These are phyloP conservation scores for Alnus glutinosa DNA, from an alignment of 306 rosid genomes.

Conservation along the genomic window DNA sequence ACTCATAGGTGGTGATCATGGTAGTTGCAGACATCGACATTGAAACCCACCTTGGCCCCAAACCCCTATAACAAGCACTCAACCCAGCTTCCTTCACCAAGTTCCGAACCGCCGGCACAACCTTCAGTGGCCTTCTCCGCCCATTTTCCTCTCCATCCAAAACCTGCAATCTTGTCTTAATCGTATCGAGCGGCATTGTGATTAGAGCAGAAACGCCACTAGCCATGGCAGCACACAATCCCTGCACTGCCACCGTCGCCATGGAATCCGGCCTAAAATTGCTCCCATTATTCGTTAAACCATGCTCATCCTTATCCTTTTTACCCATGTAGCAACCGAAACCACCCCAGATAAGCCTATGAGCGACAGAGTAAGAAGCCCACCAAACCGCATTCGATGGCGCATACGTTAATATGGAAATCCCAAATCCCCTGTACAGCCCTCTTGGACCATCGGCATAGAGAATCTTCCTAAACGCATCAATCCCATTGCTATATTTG, in stretches of 20 bases:
- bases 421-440: slow-evolving; percentile 89
- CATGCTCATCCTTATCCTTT: slow-evolving; percentile 25
- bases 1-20: slow-evolving; percentile 96
- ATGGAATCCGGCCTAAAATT: slow-evolving; percentile 57
- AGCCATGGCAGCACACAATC: slow-evolving; percentile 82
- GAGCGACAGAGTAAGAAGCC: slow-evolving; percentile 86
- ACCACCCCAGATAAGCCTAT: slow-evolving; percentile 72
- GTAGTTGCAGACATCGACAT: slow-evolving; percentile 97
- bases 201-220: slow-evolving; percentile 90
- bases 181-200: slow-evolving; percentile 88
- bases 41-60: slow-evolving; percentile 95
- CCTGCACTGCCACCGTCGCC: slow-evolving; percentile 69
- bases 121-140: slow-evolving; percentile 61
- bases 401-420: slow-evolving; percentile 81
- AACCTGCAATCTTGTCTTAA: slow-evolving; percentile 92
- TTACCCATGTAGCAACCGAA: slow-evolving; percentile 56
- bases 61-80: slow-evolving; percentile 86
- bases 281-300: slow-evolving; percentile 23
- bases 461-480: slow-evolving; percentile 77
- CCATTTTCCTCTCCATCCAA: slow-evolving; percentile 88
- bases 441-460: slow-evolving; percentile 78
- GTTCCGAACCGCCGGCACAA: slow-evolving; percentile 59
- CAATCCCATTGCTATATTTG: slow-evolving; percentile 73
- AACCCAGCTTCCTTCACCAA: slow-evolving; percentile 85
- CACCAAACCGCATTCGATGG: slow-evolving; percentile 99